phyloP scores from a whole-genome alignment of 2,329 filamentous ascomycete genomes.

The Hypoxylon sp. region DNA sequence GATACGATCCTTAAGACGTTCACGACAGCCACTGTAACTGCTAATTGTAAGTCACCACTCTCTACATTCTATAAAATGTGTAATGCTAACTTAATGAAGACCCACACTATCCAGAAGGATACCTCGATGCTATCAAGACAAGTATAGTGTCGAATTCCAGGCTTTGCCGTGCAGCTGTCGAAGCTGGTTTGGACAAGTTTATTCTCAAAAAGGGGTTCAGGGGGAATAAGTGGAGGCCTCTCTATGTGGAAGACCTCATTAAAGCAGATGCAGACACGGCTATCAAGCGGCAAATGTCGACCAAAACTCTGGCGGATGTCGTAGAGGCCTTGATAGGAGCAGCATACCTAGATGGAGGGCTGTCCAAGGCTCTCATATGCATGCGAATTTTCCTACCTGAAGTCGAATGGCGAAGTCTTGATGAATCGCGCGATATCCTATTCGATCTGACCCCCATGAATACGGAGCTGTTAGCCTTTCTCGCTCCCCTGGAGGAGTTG shows the following conservation, averaged over 20 bases:
- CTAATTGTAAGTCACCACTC: conserved; percentile 58
- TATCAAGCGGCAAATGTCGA: conserved; percentile 55
- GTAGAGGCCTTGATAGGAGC: conserved; percentile 87
- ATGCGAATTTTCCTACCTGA: conserved; percentile 75
- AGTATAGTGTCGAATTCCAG: conserved; percentile 79
- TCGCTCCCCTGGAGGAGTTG: conserved; percentile 70
- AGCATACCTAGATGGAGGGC: conserved; percentile 76
- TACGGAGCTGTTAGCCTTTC: conserved; percentile 54
- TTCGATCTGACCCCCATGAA: conserved; percentile 56
- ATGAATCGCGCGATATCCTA: conserved; percentile 58
- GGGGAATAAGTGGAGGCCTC: conserved; percentile 77
- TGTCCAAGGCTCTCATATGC: conserved; percentile 72
- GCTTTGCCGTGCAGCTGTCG: conserved; percentile 74
- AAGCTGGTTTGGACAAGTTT: conserved; percentile 76
- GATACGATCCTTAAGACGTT: conserved; percentile 85
- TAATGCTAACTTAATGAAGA: conserved; percentile 57
- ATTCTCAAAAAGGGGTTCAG: conserved; percentile 78
- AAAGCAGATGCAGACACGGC: conserved; percentile 10
- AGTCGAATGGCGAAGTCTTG: conserved; percentile 64
- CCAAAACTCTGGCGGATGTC: conserved; percentile 88
- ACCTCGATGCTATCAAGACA: conserved; percentile 76
- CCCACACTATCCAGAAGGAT: conserved; percentile 79
- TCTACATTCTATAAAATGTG: neutral
- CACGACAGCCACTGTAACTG: conserved; percentile 73
- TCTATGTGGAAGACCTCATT: conserved; percentile 64